phyloP scores from a whole-genome alignment of 1,139 yeast species.

The Waltiozyma solani region DNA sequence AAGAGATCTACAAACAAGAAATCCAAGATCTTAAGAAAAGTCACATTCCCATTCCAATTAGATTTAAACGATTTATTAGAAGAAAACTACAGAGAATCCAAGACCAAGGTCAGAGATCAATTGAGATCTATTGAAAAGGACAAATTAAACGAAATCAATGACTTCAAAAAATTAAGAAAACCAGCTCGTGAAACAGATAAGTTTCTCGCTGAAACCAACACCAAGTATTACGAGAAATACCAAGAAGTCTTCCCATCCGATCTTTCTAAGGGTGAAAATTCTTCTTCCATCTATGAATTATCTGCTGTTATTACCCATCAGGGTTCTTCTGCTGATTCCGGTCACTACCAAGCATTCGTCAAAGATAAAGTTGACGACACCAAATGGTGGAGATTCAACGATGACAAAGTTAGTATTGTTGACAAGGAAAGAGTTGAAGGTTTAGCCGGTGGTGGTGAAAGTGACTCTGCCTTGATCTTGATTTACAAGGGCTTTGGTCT shows the following conservation, averaged over 20 bases:
- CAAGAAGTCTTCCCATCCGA: slow-evolving; percentile 25
- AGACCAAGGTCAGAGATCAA: slow-evolving; percentile 67
- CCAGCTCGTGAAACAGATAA: slow-evolving; percentile 21
- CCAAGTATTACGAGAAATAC: slow-evolving; percentile 28
- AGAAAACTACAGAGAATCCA: slow-evolving; percentile 54
- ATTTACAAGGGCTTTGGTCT: slow-evolving; percentile 72
- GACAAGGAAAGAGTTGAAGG: slow-evolving; percentile 71
- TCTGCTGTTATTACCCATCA: slow-evolving; percentile 83
- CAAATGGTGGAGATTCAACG: slow-evolving; percentile 92
- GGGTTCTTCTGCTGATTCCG: slow-evolving; percentile 95
- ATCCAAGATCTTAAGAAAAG: slow-evolving; percentile 88
- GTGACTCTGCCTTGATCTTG: slow-evolving; percentile 87
- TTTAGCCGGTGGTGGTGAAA: slow-evolving; percentile 95
- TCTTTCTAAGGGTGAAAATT: slow-evolving; percentile 56
- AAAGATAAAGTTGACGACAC: slow-evolving; percentile 64
- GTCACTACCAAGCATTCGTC: slow-evolving; percentile 90
- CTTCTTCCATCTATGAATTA: slow-evolving; percentile 80
- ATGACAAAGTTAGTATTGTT: slow-evolving; percentile 77
- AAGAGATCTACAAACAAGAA: slow-evolving; percentile 84
- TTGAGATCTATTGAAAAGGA: slow-evolving; percentile 71
- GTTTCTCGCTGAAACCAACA: slow-evolving; percentile 25
- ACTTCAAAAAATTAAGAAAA: slow-evolving; percentile 60
- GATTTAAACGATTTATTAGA: slow-evolving; percentile 84
- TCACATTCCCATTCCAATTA: slow-evolving; percentile 86
- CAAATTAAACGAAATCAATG: slow-evolving; percentile 61